Evolutionary conservation across 1,284 basidiomycete species (phyloP), one percentile per base, ranked within the genome.

Genomic region (Boletus calvinii): DNA sequence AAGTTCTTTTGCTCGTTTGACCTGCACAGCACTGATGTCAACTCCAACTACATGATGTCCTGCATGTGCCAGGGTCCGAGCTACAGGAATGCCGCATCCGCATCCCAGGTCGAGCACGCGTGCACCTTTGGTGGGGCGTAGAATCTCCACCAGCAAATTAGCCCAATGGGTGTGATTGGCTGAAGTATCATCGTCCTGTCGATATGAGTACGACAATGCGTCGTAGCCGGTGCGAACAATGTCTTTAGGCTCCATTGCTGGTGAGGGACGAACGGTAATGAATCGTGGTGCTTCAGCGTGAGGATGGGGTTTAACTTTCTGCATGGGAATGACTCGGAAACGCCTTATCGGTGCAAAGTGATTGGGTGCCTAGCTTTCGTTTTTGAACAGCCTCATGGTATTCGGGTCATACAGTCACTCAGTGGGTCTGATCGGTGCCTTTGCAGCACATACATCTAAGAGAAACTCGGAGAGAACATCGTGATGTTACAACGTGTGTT

Each of bases 251-350:
- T 57, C 40, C 60, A 56, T 55, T 47, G 15, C 31, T 15, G 31
- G 30, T 10, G 37, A 26, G 46, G 32, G 46, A 45, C 49, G 32
- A 50, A 53, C 65, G 63, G 65, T 58, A 61, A 64, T 66, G 61
- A 64, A 58, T n/a, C 20, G 39, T 13, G 30, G 45, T 43, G 34
- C 12, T 37, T 24, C 20, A 36, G 26, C n/a, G 24, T 35, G 50
- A 46, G 18, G 57, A 18, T n/a, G 29, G 37, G 6, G 18, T 3
- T 22, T n/a, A n/a, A n/a, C n/a, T 17, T 15, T 22, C 29, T 34
- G 36, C 29, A 36, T 15, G 57, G 43, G 50, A 40, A 49, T 17
- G n/a, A n/a, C n/a, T n/a, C n/a, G n/a, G 43, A 22, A n/a, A 20
- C 17, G 44, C 22, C 48, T 50, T 50, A 60, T 66, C 43, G 39